These are phyloP conservation scores for Monosporozyma unispora DNA, from an alignment of 805 yeast genomes.

Conservation along the genomic window DNA sequence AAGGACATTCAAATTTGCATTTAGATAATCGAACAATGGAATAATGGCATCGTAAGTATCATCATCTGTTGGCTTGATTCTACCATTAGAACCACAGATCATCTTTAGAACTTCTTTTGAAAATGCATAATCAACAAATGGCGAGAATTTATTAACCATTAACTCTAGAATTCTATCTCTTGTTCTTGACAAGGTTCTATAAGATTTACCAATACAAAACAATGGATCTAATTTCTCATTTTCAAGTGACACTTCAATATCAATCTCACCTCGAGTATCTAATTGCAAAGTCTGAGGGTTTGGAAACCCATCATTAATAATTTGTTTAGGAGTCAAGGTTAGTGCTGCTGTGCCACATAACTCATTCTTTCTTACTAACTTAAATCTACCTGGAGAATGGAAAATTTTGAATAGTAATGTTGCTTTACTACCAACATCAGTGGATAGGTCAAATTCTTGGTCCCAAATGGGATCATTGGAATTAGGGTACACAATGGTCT, in stretches of 20 bases:
- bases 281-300: slow-evolving; percentile 49
- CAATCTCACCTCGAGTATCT: slow-evolving; percentile 60
- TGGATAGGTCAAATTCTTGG: slow-evolving; percentile 62
- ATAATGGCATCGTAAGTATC: slow-evolving; percentile 55
- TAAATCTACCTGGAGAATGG: slow-evolving; percentile 42
- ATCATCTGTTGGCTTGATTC: slow-evolving; percentile 34
- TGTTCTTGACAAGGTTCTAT: slow-evolving; percentile 52
- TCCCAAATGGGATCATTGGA: slow-evolving; percentile 75
- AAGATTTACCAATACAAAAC: slow-evolving; percentile 70
- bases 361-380: slow-evolving; percentile 41
- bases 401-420: slow-evolving; percentile 56
- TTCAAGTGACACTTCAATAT: slow-evolving; percentile 65
- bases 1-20: slow-evolving; percentile 54
- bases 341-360: slow-evolving; percentile 58
- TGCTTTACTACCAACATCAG: slow-evolving; percentile 34
- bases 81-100: slow-evolving; percentile 46
- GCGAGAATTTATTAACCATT: slow-evolving; percentile 65
- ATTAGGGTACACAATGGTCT: slow-evolving; percentile 55
- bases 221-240: slow-evolving; percentile 72
- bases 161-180: slow-evolving; percentile 58
- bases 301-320: slow-evolving; percentile 61
- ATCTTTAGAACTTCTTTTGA: slow-evolving; percentile 51
- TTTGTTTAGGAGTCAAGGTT: slow-evolving; percentile 52
- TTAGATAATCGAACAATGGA: slow-evolving; percentile 68
- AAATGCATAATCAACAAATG: slow-evolving; percentile 47